These are phyloP conservation scores for Schwanniomyces polymorphus DNA, from an alignment of 805 yeast species.

Conservation along the genomic window DNA sequence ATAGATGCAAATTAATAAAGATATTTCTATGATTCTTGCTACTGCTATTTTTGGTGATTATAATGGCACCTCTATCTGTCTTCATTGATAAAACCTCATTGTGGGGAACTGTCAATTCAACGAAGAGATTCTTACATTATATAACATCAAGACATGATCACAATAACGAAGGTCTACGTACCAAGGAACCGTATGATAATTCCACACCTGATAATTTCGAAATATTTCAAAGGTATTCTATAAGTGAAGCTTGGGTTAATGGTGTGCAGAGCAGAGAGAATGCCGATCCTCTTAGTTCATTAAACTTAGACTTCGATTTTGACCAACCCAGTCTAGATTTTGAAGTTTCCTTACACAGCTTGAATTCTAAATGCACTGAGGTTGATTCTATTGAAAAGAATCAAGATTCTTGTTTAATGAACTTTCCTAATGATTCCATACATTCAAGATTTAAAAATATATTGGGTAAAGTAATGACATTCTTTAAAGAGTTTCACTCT, in stretches of 20 bases:
- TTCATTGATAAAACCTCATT: too few species aligned
- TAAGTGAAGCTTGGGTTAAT: background rate
- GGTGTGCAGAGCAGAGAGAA: background rate
- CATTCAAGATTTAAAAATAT: background rate
- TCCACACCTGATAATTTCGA: background rate
- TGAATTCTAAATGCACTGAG: background rate
- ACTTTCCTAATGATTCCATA: background rate
- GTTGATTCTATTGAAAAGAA: too few species aligned
- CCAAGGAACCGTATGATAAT: background rate
- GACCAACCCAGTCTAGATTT: constrained; percentile 5
- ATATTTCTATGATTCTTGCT: too few species aligned
- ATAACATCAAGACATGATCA: background rate
- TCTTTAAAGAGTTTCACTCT: background rate
- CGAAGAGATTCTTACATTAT: too few species aligned
- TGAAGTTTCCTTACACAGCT: background rate
- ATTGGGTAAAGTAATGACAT: background rate
- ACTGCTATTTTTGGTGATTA: too few species aligned
- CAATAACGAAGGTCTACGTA: background rate
- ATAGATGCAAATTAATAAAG: too few species aligned
- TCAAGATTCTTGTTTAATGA: background rate
- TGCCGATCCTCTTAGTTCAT: background rate
- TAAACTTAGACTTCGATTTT: constrained; percentile 2
- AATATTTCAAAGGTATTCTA: background rate
- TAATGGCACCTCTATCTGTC: too few species aligned
- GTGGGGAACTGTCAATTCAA: too few species aligned